These are phyloP conservation scores for Emydomyces testavorans DNA, from an alignment of 2,329 filamentous ascomycete species.

Conservation along the genomic window DNA sequence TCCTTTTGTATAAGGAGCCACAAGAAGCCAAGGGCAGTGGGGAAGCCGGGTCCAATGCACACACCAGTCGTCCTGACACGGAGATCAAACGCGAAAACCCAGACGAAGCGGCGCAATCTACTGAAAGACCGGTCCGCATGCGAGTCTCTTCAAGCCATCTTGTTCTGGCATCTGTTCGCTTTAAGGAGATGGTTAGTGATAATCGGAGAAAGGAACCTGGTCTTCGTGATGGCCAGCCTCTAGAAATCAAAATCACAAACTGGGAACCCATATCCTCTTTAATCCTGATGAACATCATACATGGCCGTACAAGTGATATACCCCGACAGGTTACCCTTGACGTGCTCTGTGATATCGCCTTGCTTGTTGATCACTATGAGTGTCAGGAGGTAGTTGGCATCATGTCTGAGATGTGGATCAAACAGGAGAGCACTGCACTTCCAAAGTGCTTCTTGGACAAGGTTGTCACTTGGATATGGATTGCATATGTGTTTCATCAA, in stretches of 20 bases:
- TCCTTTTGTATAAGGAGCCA: background rate
- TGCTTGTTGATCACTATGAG: slow-evolving; percentile 19
- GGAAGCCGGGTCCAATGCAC: background rate
- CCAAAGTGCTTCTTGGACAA: background rate
- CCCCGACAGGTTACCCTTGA: slow-evolving; percentile 3
- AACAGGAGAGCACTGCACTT: background rate
- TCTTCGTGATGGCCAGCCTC: background rate
- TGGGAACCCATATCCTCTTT: slow-evolving; percentile 1
- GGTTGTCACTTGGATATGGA: background rate
- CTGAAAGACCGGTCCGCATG: background rate
- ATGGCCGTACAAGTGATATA: background rate
- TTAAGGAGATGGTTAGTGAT: slow-evolving; percentile 4
- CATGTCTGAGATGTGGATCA: slow-evolving; percentile 17
- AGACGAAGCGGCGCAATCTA: background rate
- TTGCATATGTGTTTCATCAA: background rate
- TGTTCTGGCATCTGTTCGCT: slow-evolving; percentile 2
- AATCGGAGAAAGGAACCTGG: slow-evolving; percentile 3
- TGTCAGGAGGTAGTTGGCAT: slow-evolving; percentile 17
- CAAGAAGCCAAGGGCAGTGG: background rate
- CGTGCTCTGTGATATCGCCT: slow-evolving; percentile 14
- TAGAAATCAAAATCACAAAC: background rate
- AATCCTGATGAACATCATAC: slow-evolving; percentile 11
- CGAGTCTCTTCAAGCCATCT: slow-evolving; percentile 11
- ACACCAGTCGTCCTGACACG: too few relatives aligned
- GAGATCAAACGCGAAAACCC: too few relatives aligned